A percentile compares a stretch with the other conserved stretches of the same genome.
These are phyloP conservation scores for Neurospora sp. DNA, from an alignment of 495 filamentous ascomycete species.

Conservation along the genomic window DNA sequence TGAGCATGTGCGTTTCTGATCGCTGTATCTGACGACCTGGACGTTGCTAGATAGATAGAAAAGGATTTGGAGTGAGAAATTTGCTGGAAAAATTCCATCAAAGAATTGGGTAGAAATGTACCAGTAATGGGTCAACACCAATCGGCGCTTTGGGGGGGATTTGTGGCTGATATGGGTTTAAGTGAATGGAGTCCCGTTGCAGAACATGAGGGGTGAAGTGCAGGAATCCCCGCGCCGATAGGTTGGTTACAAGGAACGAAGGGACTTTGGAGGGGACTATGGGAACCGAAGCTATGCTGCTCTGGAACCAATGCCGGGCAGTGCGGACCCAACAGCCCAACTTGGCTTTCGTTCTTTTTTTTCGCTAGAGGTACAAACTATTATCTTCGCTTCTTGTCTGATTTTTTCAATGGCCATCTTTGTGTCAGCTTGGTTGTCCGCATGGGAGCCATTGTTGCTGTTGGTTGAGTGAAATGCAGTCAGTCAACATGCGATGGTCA, in stretches of 20 bases:
- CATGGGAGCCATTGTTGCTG: not conserved
- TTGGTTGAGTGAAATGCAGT: not conserved
- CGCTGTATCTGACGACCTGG: not conserved
- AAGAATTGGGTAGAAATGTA: not conserved
- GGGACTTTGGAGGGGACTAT: not conserved
- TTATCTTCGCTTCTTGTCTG: not conserved
- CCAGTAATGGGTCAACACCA: not conserved
- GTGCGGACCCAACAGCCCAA: not conserved
- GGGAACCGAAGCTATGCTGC: not conserved
- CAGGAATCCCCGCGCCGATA: not conserved
- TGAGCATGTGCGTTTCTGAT: not conserved
- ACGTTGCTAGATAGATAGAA: not conserved
- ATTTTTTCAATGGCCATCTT: not conserved
- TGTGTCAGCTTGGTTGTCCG: not conserved
- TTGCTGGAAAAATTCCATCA: not conserved
- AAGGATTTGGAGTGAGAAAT: not conserved
- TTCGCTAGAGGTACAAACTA: not conserved
- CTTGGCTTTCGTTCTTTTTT: not conserved
- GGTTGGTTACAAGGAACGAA: not conserved
- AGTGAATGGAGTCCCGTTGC: not conserved
- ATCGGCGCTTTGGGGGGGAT: not conserved
- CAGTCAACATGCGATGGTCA: not conserved
- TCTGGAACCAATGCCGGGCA: not conserved
- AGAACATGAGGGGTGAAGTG: not conserved
- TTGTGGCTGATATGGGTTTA: not conserved